A percentile compares a stretch with the other conserved stretches of the same genome.
Evolutionary conservation across 208 protist genomes (phyloP).

Genomic region (Naegleria gruberi): DNA sequence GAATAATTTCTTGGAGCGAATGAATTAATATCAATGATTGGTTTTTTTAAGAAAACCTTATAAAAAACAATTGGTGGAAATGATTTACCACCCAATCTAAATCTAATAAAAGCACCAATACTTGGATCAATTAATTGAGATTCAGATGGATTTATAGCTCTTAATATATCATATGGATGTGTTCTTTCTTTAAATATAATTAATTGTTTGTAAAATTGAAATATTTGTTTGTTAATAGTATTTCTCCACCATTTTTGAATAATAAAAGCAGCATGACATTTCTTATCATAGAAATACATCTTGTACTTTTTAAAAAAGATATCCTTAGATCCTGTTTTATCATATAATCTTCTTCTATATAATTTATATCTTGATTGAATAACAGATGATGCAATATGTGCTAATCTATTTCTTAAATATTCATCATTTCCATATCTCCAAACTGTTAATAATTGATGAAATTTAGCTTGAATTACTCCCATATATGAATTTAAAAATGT

Average conservation of each 20-base stretch:
- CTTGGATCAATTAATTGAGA: slow-evolving; percentile 39
- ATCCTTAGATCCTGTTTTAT: background rate
- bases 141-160: slow-evolving; percentile 44
- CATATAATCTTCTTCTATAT: background rate
- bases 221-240: slow-evolving; percentile 28
- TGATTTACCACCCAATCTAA: slow-evolving; percentile 38
- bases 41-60: slow-evolving; percentile 44
- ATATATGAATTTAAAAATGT: background rate
- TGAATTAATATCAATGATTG: slow-evolving; percentile 39
- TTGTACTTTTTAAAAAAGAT: background rate
- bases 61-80: slow-evolving; percentile 50
- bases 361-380: background rate
- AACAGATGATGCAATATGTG: background rate
- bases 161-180: slow-evolving; percentile 31
- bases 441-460: background rate
- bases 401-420: background rate
- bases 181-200: slow-evolving; percentile 35
- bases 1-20: slow-evolving; percentile 45
- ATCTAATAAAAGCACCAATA: slow-evolving; percentile 42
- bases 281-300: background rate
- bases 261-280: background rate
- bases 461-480: background rate
- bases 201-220: slow-evolving; percentile 32
- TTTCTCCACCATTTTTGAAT: slow-evolving; percentile 32
- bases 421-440: background rate